Conservation (phyloP, 2,329 filamentous ascomycete genomes). For the Aureobasidium sp. region DNA sequence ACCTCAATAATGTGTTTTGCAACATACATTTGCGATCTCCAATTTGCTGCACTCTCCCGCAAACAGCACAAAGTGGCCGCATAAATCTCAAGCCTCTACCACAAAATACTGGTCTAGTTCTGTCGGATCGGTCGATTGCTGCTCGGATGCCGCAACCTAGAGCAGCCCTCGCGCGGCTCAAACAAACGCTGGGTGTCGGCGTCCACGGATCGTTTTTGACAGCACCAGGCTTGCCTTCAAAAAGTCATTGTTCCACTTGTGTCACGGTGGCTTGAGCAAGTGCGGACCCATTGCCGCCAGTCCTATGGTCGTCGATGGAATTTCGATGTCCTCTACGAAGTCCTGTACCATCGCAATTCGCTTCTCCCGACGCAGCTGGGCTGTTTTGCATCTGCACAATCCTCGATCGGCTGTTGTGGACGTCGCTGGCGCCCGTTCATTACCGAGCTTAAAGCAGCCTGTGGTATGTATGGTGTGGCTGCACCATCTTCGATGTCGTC, state of each 20-base stretch:
- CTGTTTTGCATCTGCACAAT: not conserved
- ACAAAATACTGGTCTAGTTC: not conserved
- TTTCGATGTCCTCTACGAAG: not conserved
- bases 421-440: not conserved
- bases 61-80: not conserved
- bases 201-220: constrained; percentile 5
- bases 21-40: not conserved
- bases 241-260: not conserved
- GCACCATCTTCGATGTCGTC: not conserved
- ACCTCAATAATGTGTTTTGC: not conserved
- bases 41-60: not conserved
- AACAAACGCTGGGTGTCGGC: not conserved
- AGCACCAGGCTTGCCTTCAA: not conserved
- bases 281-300: not conserved
- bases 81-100: not conserved
- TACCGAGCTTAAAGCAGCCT: not conserved
- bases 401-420: not conserved
- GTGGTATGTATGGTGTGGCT: not conserved
- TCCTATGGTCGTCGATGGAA: not conserved
- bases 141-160: not conserved
- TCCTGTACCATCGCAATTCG: not conserved
- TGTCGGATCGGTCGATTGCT: not conserved
- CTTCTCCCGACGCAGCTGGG: not conserved
- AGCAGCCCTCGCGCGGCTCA: not conserved
- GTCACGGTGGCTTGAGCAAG: not conserved